Evolutionary conservation across 768 basidiomycete genomes (phyloP).

Genomic region (Scleroderma citrinum): DNA sequence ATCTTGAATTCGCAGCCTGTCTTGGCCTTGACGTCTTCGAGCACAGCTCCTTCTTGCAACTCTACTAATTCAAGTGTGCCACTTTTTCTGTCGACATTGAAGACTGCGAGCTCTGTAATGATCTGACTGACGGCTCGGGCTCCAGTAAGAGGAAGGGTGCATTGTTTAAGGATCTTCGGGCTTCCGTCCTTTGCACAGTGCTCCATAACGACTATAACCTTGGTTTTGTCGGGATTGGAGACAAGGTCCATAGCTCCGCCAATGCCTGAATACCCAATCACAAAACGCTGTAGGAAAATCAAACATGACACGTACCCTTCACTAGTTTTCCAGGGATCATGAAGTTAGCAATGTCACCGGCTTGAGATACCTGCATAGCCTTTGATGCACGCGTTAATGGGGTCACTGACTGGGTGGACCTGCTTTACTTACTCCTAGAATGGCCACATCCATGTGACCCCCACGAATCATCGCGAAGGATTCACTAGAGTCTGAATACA

Average conservation of each 20-base stretch:
- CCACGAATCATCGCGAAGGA: conserved; percentile 98
- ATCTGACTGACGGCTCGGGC: conserved; percentile 85
- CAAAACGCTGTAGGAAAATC: neutral
- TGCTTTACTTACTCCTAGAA: conserved; percentile 67
- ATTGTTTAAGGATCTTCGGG: conserved; percentile 80
- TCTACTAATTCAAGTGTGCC: conserved; percentile 75
- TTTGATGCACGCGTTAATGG: conserved; percentile 22
- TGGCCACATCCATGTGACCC: conserved; percentile 90
- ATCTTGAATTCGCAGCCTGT: conserved; percentile 81
- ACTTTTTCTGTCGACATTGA: conserved; percentile 73
- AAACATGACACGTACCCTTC: conserved; percentile 44
- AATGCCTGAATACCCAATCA: conserved; percentile 51
- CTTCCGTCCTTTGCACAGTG: conserved; percentile 87
- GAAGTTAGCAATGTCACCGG: conserved; percentile 94
- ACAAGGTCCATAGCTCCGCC: conserved; percentile 97
- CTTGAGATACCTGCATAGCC: conserved; percentile 94
- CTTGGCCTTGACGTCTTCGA: conserved; percentile 83
- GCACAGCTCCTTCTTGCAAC: conserved; percentile 73
- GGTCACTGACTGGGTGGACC: neutral
- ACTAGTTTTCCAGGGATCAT: conserved; percentile 96
- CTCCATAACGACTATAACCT: conserved; percentile 86
- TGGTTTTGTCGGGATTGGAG: conserved; percentile 93
- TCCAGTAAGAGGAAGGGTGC: conserved; percentile 83
- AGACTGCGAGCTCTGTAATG: conserved; percentile 89
- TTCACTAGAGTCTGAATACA: conserved; percentile 69